These are phyloP conservation scores for Opeltia flavorubescens DNA, from an alignment of 495 filamentous ascomycete species.

Conservation along the genomic window DNA sequence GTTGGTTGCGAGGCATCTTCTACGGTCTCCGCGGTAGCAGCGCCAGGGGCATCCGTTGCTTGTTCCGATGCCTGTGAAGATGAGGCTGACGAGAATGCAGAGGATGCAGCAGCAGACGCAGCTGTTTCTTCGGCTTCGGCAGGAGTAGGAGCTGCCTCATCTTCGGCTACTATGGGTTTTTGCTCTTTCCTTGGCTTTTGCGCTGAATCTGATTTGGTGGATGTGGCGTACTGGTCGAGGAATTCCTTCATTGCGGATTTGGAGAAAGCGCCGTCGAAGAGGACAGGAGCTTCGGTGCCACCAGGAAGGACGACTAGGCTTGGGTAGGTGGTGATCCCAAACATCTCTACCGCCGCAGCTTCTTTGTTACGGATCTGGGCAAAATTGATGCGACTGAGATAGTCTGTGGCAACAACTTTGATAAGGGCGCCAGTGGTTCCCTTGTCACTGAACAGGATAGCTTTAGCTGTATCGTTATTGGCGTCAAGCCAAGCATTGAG, in stretches of 20 bases:
- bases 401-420: conserved; percentile 80
- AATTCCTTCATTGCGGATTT: conserved; percentile 74
- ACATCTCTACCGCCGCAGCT: conserved; percentile 51
- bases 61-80: conserved; percentile 27
- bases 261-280: conserved; percentile 76
- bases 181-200: conserved; percentile 18
- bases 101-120: conserved; percentile 11
- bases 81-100: conserved; percentile 28
- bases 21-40: conserved; percentile 25
- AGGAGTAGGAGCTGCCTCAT: neutral
- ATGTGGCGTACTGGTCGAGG: conserved; percentile 56
- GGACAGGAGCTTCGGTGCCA: conserved; percentile 48
- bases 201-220: conserved; percentile 21
- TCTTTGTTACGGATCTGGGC: conserved; percentile 84
- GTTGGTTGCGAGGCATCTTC: conserved; percentile 29
- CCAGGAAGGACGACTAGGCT: conserved; percentile 70
- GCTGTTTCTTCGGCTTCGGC: conserved; percentile 2
- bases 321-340: conserved; percentile 65
- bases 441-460: conserved; percentile 89
- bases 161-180: conserved; percentile 2
- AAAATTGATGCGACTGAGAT: conserved; percentile 65
- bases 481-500: conserved; percentile 61
- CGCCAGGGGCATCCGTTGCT: conserved; percentile 21
- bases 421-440: conserved; percentile 71
- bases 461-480: conserved; percentile 65